A percentile compares a stretch with the other conserved stretches of the same genome.
phyloP scores from a whole-genome alignment of 2,329 filamentous ascomycete species.

The Curvularia hawaiiensis region DNA sequence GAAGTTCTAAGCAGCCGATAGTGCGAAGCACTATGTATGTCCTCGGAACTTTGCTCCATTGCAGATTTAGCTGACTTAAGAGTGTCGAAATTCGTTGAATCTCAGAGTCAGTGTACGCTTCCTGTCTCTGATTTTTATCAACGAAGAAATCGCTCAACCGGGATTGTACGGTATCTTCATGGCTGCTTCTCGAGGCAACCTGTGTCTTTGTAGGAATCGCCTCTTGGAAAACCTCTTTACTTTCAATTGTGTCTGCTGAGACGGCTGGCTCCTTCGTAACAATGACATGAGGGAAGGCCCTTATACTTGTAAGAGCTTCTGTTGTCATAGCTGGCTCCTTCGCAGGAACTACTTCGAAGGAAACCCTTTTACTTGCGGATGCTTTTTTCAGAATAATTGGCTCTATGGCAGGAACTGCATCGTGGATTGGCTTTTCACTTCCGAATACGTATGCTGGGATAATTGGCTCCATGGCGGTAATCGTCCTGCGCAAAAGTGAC shows the following conservation, averaged over 20 bases:
- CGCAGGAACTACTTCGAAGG: too few relatives aligned
- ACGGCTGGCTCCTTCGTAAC: not conserved
- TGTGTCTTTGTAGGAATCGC: not conserved
- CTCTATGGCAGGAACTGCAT: too few relatives aligned
- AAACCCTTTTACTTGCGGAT: too few relatives aligned
- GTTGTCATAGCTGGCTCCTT: too few relatives aligned
- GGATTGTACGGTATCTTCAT: not conserved
- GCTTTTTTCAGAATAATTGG: too few relatives aligned
- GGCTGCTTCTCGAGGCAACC: not conserved
- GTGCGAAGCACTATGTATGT: slow-evolving; percentile 22
- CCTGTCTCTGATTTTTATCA: not conserved
- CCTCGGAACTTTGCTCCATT: slow-evolving; percentile 23
- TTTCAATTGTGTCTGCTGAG: not conserved
- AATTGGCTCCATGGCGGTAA: too few relatives aligned
- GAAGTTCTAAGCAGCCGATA: slow-evolving; percentile 14
- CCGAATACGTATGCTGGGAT: too few relatives aligned
- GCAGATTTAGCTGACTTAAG: not conserved
- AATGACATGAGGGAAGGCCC: too few relatives aligned
- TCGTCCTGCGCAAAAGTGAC: too few relatives aligned
- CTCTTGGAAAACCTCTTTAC: not conserved
- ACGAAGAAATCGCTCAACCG: not conserved
- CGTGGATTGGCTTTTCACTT: too few relatives aligned
- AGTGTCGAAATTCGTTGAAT: not conserved
- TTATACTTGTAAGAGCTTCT: too few relatives aligned
- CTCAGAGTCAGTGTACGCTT: not conserved